Evolutionary conservation across 2,329 filamentous ascomycete genomes (phyloP).

Genomic region (Ascochyta viciae-villosae): DNA sequence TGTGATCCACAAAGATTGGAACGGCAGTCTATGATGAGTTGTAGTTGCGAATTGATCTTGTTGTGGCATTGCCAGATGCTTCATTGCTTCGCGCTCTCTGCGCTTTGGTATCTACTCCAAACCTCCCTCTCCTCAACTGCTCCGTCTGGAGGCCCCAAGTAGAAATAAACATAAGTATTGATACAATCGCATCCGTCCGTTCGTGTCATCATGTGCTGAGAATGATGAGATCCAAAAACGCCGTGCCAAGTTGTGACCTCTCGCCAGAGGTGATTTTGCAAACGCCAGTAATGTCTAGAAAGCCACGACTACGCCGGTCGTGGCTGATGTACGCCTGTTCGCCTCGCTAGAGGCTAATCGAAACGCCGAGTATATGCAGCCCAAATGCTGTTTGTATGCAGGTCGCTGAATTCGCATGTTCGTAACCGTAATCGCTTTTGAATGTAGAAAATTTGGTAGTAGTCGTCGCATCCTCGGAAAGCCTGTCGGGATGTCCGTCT

Average conservation of each 20-base stretch:
- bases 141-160: slow-evolving; percentile 10
- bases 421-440: slow-evolving; percentile 40
- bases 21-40: neutral
- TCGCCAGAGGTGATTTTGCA: slow-evolving; percentile 26
- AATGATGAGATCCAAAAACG: slow-evolving; percentile 30
- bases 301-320: slow-evolving; percentile 36
- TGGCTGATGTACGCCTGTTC: slow-evolving; percentile 40
- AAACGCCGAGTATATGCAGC: slow-evolving; percentile 46
- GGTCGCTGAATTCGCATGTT: slow-evolving; percentile 42
- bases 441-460: slow-evolving; percentile 18
- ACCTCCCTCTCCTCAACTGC: slow-evolving; percentile 11
- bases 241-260: slow-evolving; percentile 27
- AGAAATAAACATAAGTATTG: slow-evolving; percentile 22
- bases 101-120: slow-evolving; percentile 32
- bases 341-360: slow-evolving; percentile 38
- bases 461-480: slow-evolving; percentile 3
- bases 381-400: slow-evolving; percentile 44
- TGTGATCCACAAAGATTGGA: neutral
- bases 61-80: slow-evolving; percentile 20
- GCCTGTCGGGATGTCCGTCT: neutral
- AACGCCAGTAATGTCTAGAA: slow-evolving; percentile 37
- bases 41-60: neutral
- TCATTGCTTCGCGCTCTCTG: slow-evolving; percentile 25
- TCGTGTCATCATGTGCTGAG: slow-evolving; percentile 27
- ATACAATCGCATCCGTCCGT: slow-evolving; percentile 24